Percentiles rank a stretch among this genome's conserved stretches.
phyloP scores from a whole-genome alignment of 1,284 basidiomycete species.

The Porodaedalea pini region DNA sequence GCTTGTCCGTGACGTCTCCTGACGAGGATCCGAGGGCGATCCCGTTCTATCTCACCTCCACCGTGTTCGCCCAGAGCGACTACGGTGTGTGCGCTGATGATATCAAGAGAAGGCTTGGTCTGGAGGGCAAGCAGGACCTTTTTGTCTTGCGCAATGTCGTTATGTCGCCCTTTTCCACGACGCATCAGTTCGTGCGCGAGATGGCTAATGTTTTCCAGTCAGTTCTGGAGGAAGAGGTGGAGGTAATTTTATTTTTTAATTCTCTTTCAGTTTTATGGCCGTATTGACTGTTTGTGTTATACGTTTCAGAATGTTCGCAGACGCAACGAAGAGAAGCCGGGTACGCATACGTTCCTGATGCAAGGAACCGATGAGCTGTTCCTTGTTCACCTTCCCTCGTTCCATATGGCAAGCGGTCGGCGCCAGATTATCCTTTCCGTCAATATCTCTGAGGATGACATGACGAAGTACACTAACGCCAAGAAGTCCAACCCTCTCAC shows the following conservation, averaged over 20 bases:
- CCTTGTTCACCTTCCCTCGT: constrained; percentile 37
- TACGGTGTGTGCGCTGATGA: constrained; percentile 34
- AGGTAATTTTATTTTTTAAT: no score
- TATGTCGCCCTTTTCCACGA: constrained; percentile 43
- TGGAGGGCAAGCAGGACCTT: constrained; percentile 35
- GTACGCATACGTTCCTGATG: constrained; percentile 38
- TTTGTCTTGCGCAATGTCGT: constrained; percentile 39
- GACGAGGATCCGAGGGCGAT: constrained; percentile 29
- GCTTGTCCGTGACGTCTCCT: constrained; percentile 34
- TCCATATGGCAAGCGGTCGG: constrained; percentile 38
- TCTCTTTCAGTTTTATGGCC: not conserved
- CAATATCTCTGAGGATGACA: constrained; percentile 26
- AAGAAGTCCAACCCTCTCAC: constrained; percentile 25
- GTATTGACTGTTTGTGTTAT: not conserved
- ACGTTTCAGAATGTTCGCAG: constrained; percentile 24
- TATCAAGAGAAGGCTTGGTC: constrained; percentile 38
- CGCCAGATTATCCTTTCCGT: constrained; percentile 38
- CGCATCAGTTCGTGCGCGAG: constrained; percentile 31
- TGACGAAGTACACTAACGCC: constrained; percentile 24
- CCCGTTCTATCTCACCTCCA: constrained; percentile 38
- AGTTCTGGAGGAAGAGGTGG: constrained; percentile 34
- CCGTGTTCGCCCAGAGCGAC: constrained; percentile 31
- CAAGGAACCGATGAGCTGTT: constrained; percentile 37
- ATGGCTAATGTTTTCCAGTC: constrained; percentile 35
- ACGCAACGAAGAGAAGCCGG: constrained; percentile 32